These are phyloP conservation scores for Rhodotorula toruloides DNA, from an alignment of 768 basidiomycete genomes.

Conservation along the genomic window DNA sequence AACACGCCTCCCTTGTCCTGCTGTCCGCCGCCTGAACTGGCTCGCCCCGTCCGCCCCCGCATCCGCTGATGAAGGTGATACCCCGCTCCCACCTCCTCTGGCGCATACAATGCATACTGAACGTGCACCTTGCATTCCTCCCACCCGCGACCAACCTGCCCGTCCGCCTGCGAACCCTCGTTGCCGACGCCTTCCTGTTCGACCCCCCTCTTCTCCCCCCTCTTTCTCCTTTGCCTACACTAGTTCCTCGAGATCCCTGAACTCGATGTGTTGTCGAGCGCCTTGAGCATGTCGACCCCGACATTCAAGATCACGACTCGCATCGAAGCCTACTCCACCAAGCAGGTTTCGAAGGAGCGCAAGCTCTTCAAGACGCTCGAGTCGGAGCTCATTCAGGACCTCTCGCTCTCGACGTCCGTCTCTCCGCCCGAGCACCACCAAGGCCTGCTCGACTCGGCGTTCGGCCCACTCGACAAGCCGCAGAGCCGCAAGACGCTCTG, in stretches of 20 bases:
- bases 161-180: too few relatives aligned
- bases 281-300: constrained; percentile 37
- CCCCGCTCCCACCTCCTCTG: too few relatives aligned
- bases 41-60: too few relatives aligned
- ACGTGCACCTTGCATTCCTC: too few relatives aligned
- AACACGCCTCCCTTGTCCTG: too few relatives aligned
- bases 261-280: constrained; percentile 42
- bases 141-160: too few relatives aligned
- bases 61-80: too few relatives aligned
- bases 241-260: constrained; percentile 40
- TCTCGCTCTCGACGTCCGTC: constrained; percentile 56
- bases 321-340: constrained; percentile 95
- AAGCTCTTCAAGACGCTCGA: constrained; percentile 91
- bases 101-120: too few relatives aligned
- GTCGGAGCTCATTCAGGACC: constrained; percentile 68
- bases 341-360: constrained; percentile 95
- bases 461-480: constrained; percentile 84
- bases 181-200: too few relatives aligned
- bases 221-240: neutral
- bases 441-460: constrained; percentile 71
- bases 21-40: too few relatives aligned
- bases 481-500: constrained; percentile 82
- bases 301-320: constrained; percentile 33
- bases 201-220: too few relatives aligned
- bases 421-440: constrained; percentile 70